Evolutionary conservation across 805 yeast species (phyloP), one percentile per base, ranked within the genome.

Genomic region (Barnettozyma californica): DNA sequence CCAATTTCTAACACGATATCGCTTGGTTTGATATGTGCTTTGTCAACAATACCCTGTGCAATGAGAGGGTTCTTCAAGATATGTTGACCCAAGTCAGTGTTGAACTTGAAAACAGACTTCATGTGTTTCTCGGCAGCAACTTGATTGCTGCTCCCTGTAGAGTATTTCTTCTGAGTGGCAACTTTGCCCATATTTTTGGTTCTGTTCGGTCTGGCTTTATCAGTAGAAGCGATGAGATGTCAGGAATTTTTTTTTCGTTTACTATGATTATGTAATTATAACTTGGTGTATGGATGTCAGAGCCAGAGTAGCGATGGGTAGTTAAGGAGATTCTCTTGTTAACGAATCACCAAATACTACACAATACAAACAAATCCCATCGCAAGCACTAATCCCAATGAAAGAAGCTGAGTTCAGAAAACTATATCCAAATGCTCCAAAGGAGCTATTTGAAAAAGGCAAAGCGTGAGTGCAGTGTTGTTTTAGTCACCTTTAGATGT

Each of bases 1-100:
- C 99, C 99, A 45, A 94, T 96, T 71, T 94, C 99, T 38, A 94
- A 73, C 1, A 94, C 98, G 8, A 82, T 81, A 63, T 94, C 99
- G 27, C 95, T 84, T 3, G 98, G 97, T 60, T 82, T 85, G 47
- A 94, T 85, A 35, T 81, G 85, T 1, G 99, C 98, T 63, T 92
- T 92, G 65, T 94, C 98, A 16, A 94, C 99, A 65, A 94, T 94
- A 14, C 97, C 98, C 66, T 94, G 98, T 6, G 99, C 98, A 26
- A 94, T 94, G 47, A 91, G 74, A 1, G 99, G 99, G 65, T 94
- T 94, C 64, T 94, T 94, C 63, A 94, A 76, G 55, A 94, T 90
- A 74, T 94, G 99, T 71, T 94, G 99, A 54, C 99, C 99, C 48
- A 94, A 75, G 62, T 88, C 94, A 14, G 98, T 94, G 69, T 94